phyloP scores from a whole-genome alignment of 768 basidiomycete species.

The Naganishia vishniacii region DNA sequence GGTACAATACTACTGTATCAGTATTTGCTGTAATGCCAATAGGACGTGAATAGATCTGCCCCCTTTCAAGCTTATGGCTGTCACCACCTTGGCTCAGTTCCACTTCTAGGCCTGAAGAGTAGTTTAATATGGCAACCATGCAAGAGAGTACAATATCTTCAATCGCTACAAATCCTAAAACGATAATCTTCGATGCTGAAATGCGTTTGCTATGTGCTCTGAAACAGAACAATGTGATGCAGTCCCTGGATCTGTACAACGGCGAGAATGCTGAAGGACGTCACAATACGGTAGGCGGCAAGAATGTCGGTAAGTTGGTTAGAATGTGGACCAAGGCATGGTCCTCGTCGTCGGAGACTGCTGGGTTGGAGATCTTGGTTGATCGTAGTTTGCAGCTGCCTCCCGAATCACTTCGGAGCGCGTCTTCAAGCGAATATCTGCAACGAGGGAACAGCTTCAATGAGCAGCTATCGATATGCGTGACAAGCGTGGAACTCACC shows the following conservation, averaged over 20 bases:
- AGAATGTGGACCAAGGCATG: constrained; percentile 21
- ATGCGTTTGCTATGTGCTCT: background rate
- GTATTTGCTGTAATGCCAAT: no score
- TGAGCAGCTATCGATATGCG: background rate
- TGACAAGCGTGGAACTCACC: background rate
- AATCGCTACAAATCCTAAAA: no score
- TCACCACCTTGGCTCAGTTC: no score
- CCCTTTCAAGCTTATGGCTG: no score
- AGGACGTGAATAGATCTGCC: no score
- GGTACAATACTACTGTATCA: no score
- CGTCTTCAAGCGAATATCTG: constrained; percentile 4
- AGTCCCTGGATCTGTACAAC: background rate
- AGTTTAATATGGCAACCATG: background rate
- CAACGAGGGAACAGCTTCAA: background rate
- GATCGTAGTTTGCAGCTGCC: background rate
- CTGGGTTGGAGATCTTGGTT: background rate
- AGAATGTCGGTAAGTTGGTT: background rate
- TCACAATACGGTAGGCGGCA: background rate
- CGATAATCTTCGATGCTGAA: no score
- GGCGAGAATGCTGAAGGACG: background rate
- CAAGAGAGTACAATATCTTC: background rate
- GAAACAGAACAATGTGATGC: no score
- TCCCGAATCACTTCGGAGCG: background rate
- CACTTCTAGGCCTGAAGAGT: no score
- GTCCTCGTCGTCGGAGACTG: background rate